phyloP scores from a whole-genome alignment of 192 early-diverging fungal species.

The Coemansia sp. region DNA sequence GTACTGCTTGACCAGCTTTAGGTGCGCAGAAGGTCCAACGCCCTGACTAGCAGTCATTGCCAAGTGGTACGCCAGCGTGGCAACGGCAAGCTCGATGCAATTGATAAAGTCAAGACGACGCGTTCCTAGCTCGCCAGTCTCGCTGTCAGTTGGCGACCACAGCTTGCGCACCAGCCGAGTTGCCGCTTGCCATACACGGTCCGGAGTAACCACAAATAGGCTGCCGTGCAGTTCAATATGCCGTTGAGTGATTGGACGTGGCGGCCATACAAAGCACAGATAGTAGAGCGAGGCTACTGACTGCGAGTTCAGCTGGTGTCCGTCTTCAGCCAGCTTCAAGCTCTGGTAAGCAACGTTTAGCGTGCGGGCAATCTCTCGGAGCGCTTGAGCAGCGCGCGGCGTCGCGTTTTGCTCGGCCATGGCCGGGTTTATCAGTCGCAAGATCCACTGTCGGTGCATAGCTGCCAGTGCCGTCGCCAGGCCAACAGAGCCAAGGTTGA shows the following conservation, averaged over 20 bases:
- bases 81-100: conserved; percentile 19
- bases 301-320: conserved; percentile 11
- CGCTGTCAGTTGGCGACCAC: background rate
- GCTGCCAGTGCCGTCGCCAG: conserved; percentile 26
- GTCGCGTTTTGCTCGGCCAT: conserved; percentile 25
- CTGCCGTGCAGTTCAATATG: conserved; percentile 32
- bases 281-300: conserved; percentile 33
- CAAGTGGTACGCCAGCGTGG: conserved; percentile 31
- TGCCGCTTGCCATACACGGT: conserved; percentile 39
- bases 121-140: background rate
- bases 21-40: conserved; percentile 16
- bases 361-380: conserved; percentile 24
- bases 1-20: conserved; percentile 19
- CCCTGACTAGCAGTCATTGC: conserved; percentile 26
- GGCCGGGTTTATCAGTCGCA: conserved; percentile 26
- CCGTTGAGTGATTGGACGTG: conserved; percentile 28
- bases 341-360: conserved; percentile 12
- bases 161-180: conserved; percentile 25
- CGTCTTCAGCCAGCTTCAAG: conserved; percentile 11
- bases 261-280: conserved; percentile 50
- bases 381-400: conserved; percentile 29
- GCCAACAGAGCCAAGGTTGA: conserved; percentile 16
- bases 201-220: conserved; percentile 38
- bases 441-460: conserved; percentile 47
- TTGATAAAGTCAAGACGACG: conserved; percentile 18